phyloP scores from a whole-genome alignment of 2,329 filamentous ascomycete genomes.

The Cryphonectria japonica region DNA sequence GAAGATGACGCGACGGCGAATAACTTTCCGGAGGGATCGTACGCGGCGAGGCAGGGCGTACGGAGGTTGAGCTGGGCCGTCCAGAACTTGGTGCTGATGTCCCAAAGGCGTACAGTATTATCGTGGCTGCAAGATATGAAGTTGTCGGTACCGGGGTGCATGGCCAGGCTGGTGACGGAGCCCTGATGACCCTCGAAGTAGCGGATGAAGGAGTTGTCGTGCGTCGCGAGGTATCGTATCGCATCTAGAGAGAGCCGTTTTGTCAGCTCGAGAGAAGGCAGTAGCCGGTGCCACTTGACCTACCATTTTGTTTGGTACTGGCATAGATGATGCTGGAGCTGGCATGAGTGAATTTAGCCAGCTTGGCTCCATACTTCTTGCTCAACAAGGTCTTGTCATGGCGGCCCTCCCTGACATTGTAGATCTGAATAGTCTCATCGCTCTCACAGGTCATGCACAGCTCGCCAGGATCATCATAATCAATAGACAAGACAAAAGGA shows the following conservation, averaged over 20 bases:
- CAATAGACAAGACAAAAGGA: conserved; percentile 79
- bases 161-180: conserved; percentile 78
- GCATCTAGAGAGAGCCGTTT: conserved; percentile 57
- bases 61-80: conserved; percentile 81
- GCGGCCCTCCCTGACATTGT: conserved; percentile 88
- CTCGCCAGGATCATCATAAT: conserved; percentile 95
- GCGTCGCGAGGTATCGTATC: conserved; percentile 84
- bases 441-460: conserved; percentile 88
- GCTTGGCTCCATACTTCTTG: conserved; percentile 95
- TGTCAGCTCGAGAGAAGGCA: background rate
- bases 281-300: conserved; percentile 28
- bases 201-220: conserved; percentile 94
- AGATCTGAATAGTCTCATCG: conserved; percentile 95
- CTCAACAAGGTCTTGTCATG: conserved; percentile 87
- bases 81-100: conserved; percentile 77
- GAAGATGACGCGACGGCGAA: conserved; percentile 87
- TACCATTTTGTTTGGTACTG: conserved; percentile 91
- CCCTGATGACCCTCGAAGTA: conserved; percentile 93
- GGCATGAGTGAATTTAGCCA: conserved; percentile 93
- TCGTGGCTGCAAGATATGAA: conserved; percentile 93
- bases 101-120: conserved; percentile 91
- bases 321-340: conserved; percentile 91
- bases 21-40: conserved; percentile 88
- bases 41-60: conserved; percentile 81
- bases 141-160: conserved; percentile 85